Percentiles rank a stretch among this genome's conserved stretches.
Conservation (phyloP, 2,329 filamentous ascomycete genomes). For the Calonectria naviculata region DNA sequence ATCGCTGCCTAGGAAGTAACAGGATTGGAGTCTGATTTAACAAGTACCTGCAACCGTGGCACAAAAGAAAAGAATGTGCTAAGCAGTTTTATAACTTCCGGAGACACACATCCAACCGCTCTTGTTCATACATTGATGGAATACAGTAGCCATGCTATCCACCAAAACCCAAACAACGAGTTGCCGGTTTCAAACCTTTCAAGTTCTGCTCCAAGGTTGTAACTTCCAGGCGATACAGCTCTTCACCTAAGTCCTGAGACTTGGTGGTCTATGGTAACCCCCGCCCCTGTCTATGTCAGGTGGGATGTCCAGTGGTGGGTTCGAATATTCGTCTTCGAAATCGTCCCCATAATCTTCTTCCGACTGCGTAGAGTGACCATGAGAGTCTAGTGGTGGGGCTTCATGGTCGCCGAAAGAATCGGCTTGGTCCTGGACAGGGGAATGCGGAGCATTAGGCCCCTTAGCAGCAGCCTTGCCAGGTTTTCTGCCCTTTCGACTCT, state of each 20-base stretch:
- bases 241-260: conserved; percentile 25
- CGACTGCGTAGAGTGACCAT: conserved; percentile 51
- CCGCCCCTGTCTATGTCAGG: conserved; percentile 19
- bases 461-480: conserved; percentile 62
- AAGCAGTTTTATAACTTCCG: neutral
- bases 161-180: neutral
- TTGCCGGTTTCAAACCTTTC: neutral
- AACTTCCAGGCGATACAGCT: neutral
- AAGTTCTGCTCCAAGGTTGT: neutral
- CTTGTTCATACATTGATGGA: neutral
- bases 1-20: neutral
- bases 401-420: conserved; percentile 37
- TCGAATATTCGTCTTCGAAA: conserved; percentile 41
- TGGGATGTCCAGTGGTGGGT: conserved; percentile 28
- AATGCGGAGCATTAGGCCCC: conserved; percentile 40
- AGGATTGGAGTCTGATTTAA: neutral
- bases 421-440: conserved; percentile 33
- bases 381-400: conserved; percentile 35
- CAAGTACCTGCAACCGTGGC: neutral
- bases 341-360: conserved; percentile 54
- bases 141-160: neutral
- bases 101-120: neutral
- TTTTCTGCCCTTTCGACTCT: conserved; percentile 91
- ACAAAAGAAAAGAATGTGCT: neutral
- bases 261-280: conserved; percentile 25